Base-by-base conservation (phyloP, 2,329 filamentous ascomycete genomes). In the Fusarium heterosporum region DNA sequence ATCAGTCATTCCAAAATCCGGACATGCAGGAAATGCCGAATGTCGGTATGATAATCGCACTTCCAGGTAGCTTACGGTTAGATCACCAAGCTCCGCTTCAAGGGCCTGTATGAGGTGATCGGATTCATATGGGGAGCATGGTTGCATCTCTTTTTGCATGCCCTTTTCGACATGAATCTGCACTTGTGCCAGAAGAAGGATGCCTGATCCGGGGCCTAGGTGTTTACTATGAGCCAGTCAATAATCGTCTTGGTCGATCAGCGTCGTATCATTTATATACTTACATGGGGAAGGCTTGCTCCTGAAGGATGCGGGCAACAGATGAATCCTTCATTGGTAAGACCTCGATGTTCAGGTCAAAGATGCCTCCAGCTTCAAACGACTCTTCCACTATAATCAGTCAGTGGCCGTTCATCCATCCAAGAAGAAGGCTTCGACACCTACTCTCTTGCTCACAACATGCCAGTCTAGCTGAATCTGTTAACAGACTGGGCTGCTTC, bases 71-170 rank as follows among this genome's bases (percentile, higher is more conserved):
- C 82, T 79, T 16, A 79, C 79, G 19, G 74, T 74, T 5, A 78
- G 78, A 51, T 80, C 78, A 29, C 86, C 85, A 4, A 90, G 81
- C 55, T 88, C 82, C 29, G 79, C 76, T 69, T 89, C 85, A 12
- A 90, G 78, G 56, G 89, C 85, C 25, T 85, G 81, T 16, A 90
- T 86, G 30, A 89, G 76, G 39, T 85, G 80, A 13, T 89, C 85
- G 0, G 87, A 83, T 38, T 78, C 81, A 45, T 81, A 78, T 30
- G 77, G 76, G 10, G 70, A 30, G 51, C 80, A 75, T 10, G 34
- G 19, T 53, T 41, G 32, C 41, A 56, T 58, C 11, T 51, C 48
- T 7, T 58, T 54, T 14, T 53, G 47, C 22, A 56, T 29, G 55
- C n/a, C 38, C 38, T 45, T 41, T 22, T 51, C 61, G 11, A 60